Evolutionary conservation across 371 early-diverging fungal species (phyloP).

Genomic region (Conidiobolus incongruus): DNA sequence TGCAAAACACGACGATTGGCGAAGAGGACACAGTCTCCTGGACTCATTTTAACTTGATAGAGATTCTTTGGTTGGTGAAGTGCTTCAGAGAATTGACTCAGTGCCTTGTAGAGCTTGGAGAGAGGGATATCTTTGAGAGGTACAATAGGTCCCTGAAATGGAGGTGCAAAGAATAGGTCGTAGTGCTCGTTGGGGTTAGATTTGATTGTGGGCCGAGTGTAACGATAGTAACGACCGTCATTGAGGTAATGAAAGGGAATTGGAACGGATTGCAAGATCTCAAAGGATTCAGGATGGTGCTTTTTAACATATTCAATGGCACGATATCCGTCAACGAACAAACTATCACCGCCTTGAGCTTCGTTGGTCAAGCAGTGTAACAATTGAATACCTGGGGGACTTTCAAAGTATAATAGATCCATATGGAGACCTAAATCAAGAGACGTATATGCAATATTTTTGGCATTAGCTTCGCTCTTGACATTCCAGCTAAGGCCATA

Average conservation of each 20-base stretch:
- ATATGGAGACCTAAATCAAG: conserved; percentile 70
- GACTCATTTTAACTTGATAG: conserved; percentile 36
- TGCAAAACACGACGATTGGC: conserved; percentile 67
- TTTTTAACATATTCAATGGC: conserved; percentile 32
- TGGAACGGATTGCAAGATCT: conserved; percentile 26
- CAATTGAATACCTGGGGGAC: conserved; percentile 70
- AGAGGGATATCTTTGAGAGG: conserved; percentile 14
- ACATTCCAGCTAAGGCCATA: conserved; percentile 75
- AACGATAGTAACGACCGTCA: conserved; percentile 46
- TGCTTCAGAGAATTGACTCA: conserved; percentile 33
- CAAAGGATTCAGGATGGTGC: conserved; percentile 30
- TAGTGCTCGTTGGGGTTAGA: conserved; percentile 15
- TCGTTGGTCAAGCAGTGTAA: conserved; percentile 57
- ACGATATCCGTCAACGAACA: conserved; percentile 55
- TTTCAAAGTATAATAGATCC: conserved; percentile 70
- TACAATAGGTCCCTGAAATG: conserved; percentile 70
- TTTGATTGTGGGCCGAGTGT: conserved; percentile 45
- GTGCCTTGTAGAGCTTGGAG: conserved; percentile 42
- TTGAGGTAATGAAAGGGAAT: conserved; percentile 68
- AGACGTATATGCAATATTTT: conserved; percentile 74
- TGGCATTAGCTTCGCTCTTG: conserved; percentile 44
- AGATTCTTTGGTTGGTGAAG: conserved; percentile 28
- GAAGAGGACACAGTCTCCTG: conserved; percentile 58
- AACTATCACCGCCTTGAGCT: conserved; percentile 53
- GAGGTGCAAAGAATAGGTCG: conserved; percentile 56